phyloP scores from a whole-genome alignment of 495 filamentous ascomycete genomes.

The Penicillium ochrochloron region DNA sequence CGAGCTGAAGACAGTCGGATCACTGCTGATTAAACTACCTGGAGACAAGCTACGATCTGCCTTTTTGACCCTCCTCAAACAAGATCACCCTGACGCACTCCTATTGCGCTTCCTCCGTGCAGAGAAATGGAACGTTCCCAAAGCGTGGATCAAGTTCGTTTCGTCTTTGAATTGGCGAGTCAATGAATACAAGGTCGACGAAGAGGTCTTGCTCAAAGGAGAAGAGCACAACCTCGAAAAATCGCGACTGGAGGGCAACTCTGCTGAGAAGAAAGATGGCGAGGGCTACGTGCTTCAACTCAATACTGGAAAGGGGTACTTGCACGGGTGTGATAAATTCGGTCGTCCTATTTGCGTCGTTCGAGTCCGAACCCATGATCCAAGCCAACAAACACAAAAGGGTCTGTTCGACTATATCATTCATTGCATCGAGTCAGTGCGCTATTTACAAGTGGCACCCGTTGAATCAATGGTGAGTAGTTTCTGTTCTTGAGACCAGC shows the following conservation, averaged over 20 bases:
- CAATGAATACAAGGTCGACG: constrained; percentile 77
- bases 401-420: constrained; percentile 84
- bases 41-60: constrained; percentile 74
- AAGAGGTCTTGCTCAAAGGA: constrained; percentile 76
- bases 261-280: constrained; percentile 61
- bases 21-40: constrained; percentile 43
- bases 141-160: constrained; percentile 86
- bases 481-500: constrained; percentile 36
- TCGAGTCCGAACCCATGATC: constrained; percentile 73
- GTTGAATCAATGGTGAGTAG: constrained; percentile 78
- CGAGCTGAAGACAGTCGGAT: constrained; percentile 34
- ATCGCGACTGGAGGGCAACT: constrained; percentile 55
- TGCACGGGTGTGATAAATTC: constrained; percentile 80
- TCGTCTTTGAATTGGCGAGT: constrained; percentile 86
- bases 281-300: constrained; percentile 81
- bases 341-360: constrained; percentile 84
- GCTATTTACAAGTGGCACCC: constrained; percentile 72
- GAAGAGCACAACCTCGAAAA: constrained; percentile 66
- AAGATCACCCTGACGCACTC: constrained; percentile 87
- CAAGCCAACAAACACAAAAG: constrained; percentile 78
- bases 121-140: constrained; percentile 92
- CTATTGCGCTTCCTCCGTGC: constrained; percentile 86
- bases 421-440: constrained; percentile 84
- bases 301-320: constrained; percentile 85
- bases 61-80: constrained; percentile 86